Evolutionary conservation across 305 asterid species (phyloP).

Genomic region (Fraxinus nigra): DNA sequence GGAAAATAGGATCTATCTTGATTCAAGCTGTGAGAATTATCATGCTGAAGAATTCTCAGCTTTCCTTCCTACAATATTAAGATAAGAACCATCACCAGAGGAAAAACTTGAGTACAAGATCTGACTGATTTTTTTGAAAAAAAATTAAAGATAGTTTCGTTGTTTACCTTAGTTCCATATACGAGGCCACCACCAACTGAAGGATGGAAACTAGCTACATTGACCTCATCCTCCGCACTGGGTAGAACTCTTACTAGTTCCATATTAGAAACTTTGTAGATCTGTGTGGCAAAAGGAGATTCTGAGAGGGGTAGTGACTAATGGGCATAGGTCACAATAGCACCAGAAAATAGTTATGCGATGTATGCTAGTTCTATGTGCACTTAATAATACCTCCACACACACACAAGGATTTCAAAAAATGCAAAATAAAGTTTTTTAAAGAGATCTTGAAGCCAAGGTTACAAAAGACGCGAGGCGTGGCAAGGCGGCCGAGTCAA

Average conservation of each 20-base stretch:
- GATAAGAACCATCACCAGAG: conserved; percentile 10
- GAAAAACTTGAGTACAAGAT: not conserved
- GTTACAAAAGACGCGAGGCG: not conserved
- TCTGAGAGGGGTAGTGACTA: conserved; percentile 13
- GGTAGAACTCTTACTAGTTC: conserved; percentile 96
- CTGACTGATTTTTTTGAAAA: not conserved
- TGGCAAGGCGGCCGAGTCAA: not conserved
- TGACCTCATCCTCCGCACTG: conserved; percentile 97
- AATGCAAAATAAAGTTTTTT: not conserved
- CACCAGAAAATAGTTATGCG: conserved; percentile 3
- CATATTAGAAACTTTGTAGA: conserved; percentile 90
- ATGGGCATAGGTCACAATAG: not conserved
- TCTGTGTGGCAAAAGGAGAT: conserved; percentile 37
- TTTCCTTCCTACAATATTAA: conserved; percentile 77
- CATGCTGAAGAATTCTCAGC: conserved; percentile 82
- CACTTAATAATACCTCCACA: not conserved
- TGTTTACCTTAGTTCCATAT: conserved; percentile 89
- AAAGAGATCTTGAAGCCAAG: conserved; percentile 10
- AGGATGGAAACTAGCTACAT: conserved; percentile 97
- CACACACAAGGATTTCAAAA: not conserved
- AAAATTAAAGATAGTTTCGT: not conserved
- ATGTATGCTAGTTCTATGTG: not conserved
- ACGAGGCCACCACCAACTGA: conserved; percentile 93
- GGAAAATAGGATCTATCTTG: conserved; percentile 46
- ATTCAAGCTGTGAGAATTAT: conserved; percentile 53